Conservation (phyloP, 2,329 filamentous ascomycete genomes). For the Dactylellina haptotyla region DNA sequence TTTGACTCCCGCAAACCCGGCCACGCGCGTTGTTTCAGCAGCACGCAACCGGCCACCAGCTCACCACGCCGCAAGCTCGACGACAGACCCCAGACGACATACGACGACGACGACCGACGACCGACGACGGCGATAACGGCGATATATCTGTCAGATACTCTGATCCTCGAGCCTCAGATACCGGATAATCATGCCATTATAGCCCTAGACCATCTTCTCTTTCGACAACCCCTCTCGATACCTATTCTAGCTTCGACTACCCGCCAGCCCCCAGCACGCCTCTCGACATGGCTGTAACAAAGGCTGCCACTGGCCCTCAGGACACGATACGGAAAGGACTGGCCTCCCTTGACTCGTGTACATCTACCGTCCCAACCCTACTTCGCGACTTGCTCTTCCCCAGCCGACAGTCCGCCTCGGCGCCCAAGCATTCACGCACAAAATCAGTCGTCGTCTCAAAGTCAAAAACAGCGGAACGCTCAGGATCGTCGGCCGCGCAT, state of each 20-base stretch:
- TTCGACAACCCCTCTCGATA: constrained; percentile 10
- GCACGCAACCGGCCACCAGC: background rate
- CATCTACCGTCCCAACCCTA: constrained; percentile 17
- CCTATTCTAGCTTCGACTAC: background rate
- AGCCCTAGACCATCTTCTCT: background rate
- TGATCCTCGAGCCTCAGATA: background rate
- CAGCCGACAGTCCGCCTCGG: constrained; percentile 4
- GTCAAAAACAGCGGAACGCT: constrained; percentile 9
- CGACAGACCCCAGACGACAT: constrained; percentile 13
- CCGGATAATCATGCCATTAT: constrained; percentile 27
- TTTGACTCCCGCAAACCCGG: constrained; percentile 35
- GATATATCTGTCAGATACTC: background rate
- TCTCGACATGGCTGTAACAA: constrained; percentile 47
- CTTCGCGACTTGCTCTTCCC: constrained; percentile 49
- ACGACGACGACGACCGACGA: background rate
- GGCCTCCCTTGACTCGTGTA: constrained; percentile 40
- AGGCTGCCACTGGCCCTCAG: constrained; percentile 30
- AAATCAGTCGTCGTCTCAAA: constrained; percentile 30
- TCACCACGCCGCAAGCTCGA: constrained; percentile 11
- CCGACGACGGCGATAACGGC: background rate
- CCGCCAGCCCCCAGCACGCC: no score
- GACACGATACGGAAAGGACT: constrained; percentile 46
- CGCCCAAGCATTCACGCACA: constrained; percentile 33
- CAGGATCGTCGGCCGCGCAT: constrained; percentile 28
- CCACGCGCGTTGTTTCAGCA: constrained; percentile 40